Percentiles rank a stretch among this genome's conserved stretches.
Evolutionary conservation across 306 rosid genomes (phyloP).

Genomic region (Ormosia emarginata): DNA sequence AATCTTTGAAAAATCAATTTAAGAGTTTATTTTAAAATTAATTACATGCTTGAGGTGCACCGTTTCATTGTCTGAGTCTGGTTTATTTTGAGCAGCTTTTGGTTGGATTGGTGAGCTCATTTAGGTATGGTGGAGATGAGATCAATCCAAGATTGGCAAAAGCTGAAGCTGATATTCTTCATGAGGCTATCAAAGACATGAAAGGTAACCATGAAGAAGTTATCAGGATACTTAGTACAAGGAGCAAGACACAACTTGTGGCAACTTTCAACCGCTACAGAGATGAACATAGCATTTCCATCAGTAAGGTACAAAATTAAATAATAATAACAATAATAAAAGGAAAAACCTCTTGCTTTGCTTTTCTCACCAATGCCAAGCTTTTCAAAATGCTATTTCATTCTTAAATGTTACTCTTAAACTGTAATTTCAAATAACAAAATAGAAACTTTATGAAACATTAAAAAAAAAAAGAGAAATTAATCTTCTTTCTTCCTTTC

Average conservation of each 20-base stretch:
- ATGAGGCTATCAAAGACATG: slow-evolving; percentile 47
- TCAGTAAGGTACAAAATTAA: slow-evolving; percentile 49
- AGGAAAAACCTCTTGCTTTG: neutral
- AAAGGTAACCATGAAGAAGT: slow-evolving; percentile 47
- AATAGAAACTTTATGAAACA: no score
- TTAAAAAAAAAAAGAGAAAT: neutral
- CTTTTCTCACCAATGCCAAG: neutral
- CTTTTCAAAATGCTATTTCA: neutral
- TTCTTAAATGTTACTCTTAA: neutral
- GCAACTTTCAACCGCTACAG: slow-evolving; percentile 59
- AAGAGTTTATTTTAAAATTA: neutral
- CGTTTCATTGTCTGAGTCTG: neutral
- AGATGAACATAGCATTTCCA: slow-evolving; percentile 52
- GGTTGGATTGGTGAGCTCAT: slow-evolving; percentile 49
- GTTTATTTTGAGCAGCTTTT: slow-evolving; percentile 40
- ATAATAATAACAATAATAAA: neutral
- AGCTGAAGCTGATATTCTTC: slow-evolving; percentile 59
- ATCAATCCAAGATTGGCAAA: slow-evolving; percentile 40
- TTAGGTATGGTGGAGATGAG: slow-evolving; percentile 41
- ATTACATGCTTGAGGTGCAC: no score
- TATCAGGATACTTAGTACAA: slow-evolving; percentile 56
- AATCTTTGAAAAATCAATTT: neutral
- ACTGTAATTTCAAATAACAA: neutral
- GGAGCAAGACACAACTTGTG: slow-evolving; percentile 54
- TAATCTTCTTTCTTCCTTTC: neutral